Base-by-base conservation (phyloP, 2,329 filamentous ascomycete genomes). In the Botrytis aclada region DNA sequence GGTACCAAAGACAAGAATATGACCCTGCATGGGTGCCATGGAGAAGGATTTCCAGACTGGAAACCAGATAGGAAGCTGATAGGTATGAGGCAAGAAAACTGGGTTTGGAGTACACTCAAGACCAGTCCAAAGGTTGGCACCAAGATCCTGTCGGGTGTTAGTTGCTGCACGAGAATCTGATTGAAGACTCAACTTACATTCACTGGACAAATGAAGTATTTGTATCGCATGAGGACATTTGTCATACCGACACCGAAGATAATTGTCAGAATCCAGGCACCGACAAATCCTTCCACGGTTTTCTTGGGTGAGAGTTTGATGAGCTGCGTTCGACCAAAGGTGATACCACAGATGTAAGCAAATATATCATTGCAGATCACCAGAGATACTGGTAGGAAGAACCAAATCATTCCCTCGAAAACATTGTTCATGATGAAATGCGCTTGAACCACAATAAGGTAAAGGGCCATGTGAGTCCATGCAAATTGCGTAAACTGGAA, bases 371-470 rank as follows among this genome's bases (percentile, higher is more conserved):
- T 99, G 76, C 93, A 98, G 81, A 99, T 97, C 82, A 99, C 96
- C 78, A 99, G 88, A 70, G 94, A 92, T 12, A 94, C 95, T 12
- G 96, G 96, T 62, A 99, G 85, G 88, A 98, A 98, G 87, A 99
- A 98, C 96, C 96, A 99, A 82, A 99, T 97, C 93, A 99, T 94
- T 84, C 96, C 96, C 84, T 99, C 96, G 79, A 99, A 97, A 77
- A 99, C 92, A 83, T 99, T 99, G 88, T 99, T 99, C 93, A 99
- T 98, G 84, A 98, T 94, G 83, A 99, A 99, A 82, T 99, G 96
- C 22, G 96, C 95, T 83, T 99, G 95, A 9, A 97, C 95, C 56
- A 98, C 95, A 79, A 99, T 98, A 80, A 99, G 87, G 85, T 97
- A 98, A 32, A 99, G 89, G 8, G 97, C 96, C 95, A 99, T 98